Evolutionary conservation across 2,329 filamentous ascomycete genomes (phyloP), one percentile per base, ranked within the genome.

Genomic region (Sphaerulina populicola): DNA sequence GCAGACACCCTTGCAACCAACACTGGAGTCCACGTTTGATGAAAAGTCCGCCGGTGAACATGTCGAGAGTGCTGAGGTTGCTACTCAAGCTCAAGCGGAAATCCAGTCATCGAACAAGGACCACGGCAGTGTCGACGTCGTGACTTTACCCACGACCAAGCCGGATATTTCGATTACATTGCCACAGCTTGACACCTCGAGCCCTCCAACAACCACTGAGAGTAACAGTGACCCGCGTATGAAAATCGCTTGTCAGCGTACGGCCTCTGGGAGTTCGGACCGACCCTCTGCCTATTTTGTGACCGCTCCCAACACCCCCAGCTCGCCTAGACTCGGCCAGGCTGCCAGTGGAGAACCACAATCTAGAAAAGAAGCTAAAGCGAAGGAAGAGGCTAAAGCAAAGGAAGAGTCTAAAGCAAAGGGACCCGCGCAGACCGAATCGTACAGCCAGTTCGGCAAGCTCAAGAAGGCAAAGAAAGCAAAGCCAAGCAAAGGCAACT

Each of bases 341-440:
- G 42, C 27, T 10, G 39, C n/a, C 12, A 15, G 3, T 27, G 23
- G 37, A 36, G 30, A 36, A 11, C 23, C 33, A 6, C 30, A 47
- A 47, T 23, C 42, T 30, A 43, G 29, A 30, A 45, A 49, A 30
- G 31, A 44, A 21, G 21, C 15, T 33, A 45, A 51, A 15, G 40
- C 37, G 6, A 46, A 52, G 49, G 62, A 60, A 53, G 21, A 41
- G 9, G 31, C 56, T 7, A 67, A 65, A 54, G 23, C 56, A 14
- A 66, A 66, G 49, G 66, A 60, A 53, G 21, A 41, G 9, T 29
- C 56, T 7, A 67, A 65, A 54, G 23, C 56, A 14, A 66, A 66
- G 49, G 66, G 66, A 33, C 65, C 66, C 4, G 62, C 61, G n/a
- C 61, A 67, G 59, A 68, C 66, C 0, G 64, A 66, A 30, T 66